phyloP scores from a whole-genome alignment of 2,329 filamentous ascomycete species.

The Penicillium sp. region DNA sequence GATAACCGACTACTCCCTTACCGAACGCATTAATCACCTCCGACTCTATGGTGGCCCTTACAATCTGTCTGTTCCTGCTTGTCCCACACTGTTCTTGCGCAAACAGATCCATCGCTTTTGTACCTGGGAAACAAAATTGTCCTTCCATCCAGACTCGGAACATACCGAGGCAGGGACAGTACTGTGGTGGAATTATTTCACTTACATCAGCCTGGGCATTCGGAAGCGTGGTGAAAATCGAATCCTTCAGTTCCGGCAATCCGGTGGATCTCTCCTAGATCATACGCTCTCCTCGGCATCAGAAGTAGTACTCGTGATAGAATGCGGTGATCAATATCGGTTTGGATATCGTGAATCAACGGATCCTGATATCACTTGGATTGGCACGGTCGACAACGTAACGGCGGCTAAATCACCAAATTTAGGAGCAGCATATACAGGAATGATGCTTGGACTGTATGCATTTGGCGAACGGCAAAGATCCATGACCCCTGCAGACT shows the following conservation, averaged over 20 bases:
- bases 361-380: constrained; percentile 19
- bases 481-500: constrained; percentile 45
- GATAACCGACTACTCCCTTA: constrained; percentile 50
- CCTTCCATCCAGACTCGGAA: constrained; percentile 47
- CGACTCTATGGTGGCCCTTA: constrained; percentile 57
- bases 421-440: constrained; percentile 46
- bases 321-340: constrained; percentile 32
- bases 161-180: constrained; percentile 56
- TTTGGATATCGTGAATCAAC: constrained; percentile 26
- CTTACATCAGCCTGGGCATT: constrained; percentile 47
- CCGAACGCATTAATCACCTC: constrained; percentile 45
- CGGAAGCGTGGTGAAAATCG: constrained; percentile 15
- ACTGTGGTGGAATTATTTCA: constrained; percentile 57
- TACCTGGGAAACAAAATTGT: constrained; percentile 46
- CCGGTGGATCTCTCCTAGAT: constrained; percentile 20
- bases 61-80: constrained; percentile 51
- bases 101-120: constrained; percentile 53
- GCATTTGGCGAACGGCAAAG: constrained; percentile 44
- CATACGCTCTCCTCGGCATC: constrained; percentile 7
- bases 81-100: constrained; percentile 55
- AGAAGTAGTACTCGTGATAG: constrained; percentile 29
- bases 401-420: constrained; percentile 39
- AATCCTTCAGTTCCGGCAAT: constrained; percentile 28
- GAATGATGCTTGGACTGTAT: constrained; percentile 51
- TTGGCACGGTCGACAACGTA: constrained; percentile 31